phyloP scores from a whole-genome alignment of 306 rosid species.

The Pyrus pyrifolia region DNA sequence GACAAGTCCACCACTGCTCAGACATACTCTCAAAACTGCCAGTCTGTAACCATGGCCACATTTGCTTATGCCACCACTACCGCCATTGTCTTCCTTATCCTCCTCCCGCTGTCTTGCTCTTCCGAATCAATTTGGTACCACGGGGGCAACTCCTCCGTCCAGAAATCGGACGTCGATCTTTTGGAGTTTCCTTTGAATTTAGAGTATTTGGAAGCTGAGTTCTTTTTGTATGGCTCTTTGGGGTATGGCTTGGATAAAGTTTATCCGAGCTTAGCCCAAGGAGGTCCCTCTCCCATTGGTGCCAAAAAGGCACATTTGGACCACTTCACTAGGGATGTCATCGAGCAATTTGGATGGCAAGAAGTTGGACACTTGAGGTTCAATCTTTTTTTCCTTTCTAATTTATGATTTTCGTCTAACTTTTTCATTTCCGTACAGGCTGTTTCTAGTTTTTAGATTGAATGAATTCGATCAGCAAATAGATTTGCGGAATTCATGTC shows the following conservation, averaged over 20 bases:
- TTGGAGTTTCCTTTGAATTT: slow-evolving; percentile 59
- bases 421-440: too few species aligned
- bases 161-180: slow-evolving; percentile 29
- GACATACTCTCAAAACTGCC: background rate
- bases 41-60: background rate
- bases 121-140: background rate
- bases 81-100: slow-evolving; percentile 11
- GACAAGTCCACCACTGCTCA: too few species aligned
- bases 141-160: background rate
- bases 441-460: too few species aligned
- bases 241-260: slow-evolving; percentile 51
- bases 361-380: slow-evolving; percentile 79
- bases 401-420: background rate
- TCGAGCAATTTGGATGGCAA: slow-evolving; percentile 51
- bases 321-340: slow-evolving; percentile 24
- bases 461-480: too few species aligned
- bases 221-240: slow-evolving; percentile 47
- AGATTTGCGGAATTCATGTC: too few species aligned
- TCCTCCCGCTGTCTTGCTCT: slow-evolving; percentile 15
- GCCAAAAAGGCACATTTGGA: slow-evolving; percentile 37
- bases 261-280: slow-evolving; percentile 38
- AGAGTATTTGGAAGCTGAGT: slow-evolving; percentile 66
- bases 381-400: background rate
- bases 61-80: background rate
- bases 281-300: slow-evolving; percentile 60